Conservation (phyloP, 2,329 filamentous ascomycete genomes). For the Epichloe gansuensis region DNA sequence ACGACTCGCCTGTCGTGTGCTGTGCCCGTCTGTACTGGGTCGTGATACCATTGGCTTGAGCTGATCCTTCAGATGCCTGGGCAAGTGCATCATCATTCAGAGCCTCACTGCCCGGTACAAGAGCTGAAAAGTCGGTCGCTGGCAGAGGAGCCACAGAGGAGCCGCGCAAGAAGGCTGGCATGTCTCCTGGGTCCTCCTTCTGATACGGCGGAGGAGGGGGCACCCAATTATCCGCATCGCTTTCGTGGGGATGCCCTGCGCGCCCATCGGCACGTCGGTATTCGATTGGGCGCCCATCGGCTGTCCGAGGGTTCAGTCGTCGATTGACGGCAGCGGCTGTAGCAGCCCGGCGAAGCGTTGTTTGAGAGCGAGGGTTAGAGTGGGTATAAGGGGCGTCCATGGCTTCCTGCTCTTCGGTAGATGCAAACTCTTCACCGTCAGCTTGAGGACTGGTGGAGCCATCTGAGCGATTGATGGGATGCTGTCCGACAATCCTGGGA, state of each 20-base stretch:
- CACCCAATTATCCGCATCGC: slow-evolving; percentile 80
- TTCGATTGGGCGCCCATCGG: slow-evolving; percentile 40
- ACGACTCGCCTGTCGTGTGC: slow-evolving; percentile 24
- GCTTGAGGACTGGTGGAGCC: slow-evolving; percentile 13
- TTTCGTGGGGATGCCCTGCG: slow-evolving; percentile 67
- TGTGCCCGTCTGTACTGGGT: slow-evolving; percentile 13
- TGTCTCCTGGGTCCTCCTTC: slow-evolving; percentile 45
- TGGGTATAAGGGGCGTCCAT: slow-evolving; percentile 63
- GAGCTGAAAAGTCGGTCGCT: slow-evolving; percentile 13
- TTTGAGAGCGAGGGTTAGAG: slow-evolving; percentile 55
- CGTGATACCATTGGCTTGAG: slow-evolving; percentile 1
- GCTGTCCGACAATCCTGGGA: slow-evolving; percentile 33
- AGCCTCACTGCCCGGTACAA: slow-evolving; percentile 7
- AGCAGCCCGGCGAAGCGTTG: slow-evolving; percentile 58
- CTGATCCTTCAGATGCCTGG: neutral
- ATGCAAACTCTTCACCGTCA: slow-evolving; percentile 31
- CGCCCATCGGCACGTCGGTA: slow-evolving; percentile 58
- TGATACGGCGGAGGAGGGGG: slow-evolving; percentile 74
- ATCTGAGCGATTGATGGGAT: slow-evolving; percentile 10
- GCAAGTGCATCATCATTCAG: neutral
- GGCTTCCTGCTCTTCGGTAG: slow-evolving; percentile 45
- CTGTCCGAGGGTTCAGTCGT: slow-evolving; percentile 46
- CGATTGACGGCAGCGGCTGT: slow-evolving; percentile 65
- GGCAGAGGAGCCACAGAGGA: slow-evolving; percentile 27
- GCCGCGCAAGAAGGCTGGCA: slow-evolving; percentile 43